These are phyloP conservation scores for Ceraceosorus bombacis DNA, from an alignment of 1,284 basidiomycete genomes.

Conservation along the genomic window DNA sequence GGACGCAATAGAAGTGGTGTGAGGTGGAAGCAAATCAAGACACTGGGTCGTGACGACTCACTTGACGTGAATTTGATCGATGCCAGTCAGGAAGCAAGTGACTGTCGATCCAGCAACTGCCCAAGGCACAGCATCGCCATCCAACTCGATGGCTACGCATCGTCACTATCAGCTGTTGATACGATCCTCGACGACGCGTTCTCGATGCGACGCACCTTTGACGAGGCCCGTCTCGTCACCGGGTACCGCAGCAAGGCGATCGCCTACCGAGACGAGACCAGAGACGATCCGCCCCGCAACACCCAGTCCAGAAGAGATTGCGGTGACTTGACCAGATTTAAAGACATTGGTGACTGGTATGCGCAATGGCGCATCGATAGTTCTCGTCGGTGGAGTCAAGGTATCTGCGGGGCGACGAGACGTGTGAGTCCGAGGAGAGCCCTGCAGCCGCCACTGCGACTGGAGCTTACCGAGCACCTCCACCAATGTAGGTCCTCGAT, in stretches of 20 bases:
- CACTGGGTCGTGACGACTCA: slow-evolving; percentile 17
- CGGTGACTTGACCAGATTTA: slow-evolving; percentile 62
- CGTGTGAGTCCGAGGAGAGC: too few species aligned
- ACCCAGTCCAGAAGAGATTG: slow-evolving; percentile 62
- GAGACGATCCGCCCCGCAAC: slow-evolving; percentile 79
- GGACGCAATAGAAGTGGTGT: neutral
- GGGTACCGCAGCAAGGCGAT: slow-evolving; percentile 74
- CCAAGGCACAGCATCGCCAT: slow-evolving; percentile 72
- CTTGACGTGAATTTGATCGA: slow-evolving; percentile 74
- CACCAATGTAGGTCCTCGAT: slow-evolving; percentile 74
- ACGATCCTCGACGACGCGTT: too few species aligned
- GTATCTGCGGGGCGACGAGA: slow-evolving; percentile 55
- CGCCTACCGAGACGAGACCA: slow-evolving; percentile 86
- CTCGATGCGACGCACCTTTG: too few species aligned
- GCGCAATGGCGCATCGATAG: slow-evolving; percentile 69
- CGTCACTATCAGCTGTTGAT: too few species aligned
- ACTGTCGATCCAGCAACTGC: slow-evolving; percentile 83
- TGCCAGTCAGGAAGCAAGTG: slow-evolving; percentile 71
- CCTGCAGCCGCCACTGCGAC: neutral
- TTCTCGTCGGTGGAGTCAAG: slow-evolving; percentile 66
- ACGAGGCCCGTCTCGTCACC: slow-evolving; percentile 66
- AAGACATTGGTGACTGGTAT: slow-evolving; percentile 93
- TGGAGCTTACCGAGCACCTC: slow-evolving; percentile 58
- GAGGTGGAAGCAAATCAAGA: too few species aligned
- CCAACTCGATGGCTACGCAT: slow-evolving; percentile 67